Evolutionary conservation across 2,329 filamentous ascomycete species (phyloP).

Genomic region (Diplodia corticola): DNA sequence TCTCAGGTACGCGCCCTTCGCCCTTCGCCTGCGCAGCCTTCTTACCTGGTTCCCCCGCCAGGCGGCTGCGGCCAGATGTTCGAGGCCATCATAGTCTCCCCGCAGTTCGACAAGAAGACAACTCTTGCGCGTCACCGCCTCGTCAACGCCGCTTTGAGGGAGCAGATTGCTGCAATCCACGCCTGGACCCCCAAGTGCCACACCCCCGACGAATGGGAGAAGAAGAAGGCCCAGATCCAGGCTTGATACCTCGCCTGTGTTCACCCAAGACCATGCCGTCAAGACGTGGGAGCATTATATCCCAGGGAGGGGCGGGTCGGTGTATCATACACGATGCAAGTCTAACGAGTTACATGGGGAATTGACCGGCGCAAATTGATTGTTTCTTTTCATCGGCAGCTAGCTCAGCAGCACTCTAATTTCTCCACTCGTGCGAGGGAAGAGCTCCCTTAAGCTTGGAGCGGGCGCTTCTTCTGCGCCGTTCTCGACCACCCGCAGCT

Average conservation of each 20-base stretch:
- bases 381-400: constrained; percentile 12
- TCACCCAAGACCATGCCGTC: background rate
- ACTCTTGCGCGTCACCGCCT: constrained; percentile 83
- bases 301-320: background rate
- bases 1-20: constrained; percentile 68
- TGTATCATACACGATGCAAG: background rate
- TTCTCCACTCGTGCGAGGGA: constrained; percentile 65
- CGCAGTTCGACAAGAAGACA: constrained; percentile 54
- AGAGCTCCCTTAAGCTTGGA: constrained; percentile 54
- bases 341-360: background rate
- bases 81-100: constrained; percentile 66
- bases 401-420: constrained; percentile 64
- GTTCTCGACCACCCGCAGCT: constrained; percentile 43
- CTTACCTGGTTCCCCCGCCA: constrained; percentile 33
- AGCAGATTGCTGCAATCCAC: constrained; percentile 87
- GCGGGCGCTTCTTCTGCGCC: constrained; percentile 42
- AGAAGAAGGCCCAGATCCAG: constrained; percentile 54
- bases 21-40: background rate
- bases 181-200: constrained; percentile 94
- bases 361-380: background rate
- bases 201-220: constrained; percentile 86
- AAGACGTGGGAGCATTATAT: background rate
- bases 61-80: constrained; percentile 72
- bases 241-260: constrained; percentile 19
- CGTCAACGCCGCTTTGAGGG: constrained; percentile 79